Percentiles rank a stretch among this genome's conserved stretches.
Conservation (phyloP, 768 basidiomycete species). For the Boletus eberwhitei region DNA sequence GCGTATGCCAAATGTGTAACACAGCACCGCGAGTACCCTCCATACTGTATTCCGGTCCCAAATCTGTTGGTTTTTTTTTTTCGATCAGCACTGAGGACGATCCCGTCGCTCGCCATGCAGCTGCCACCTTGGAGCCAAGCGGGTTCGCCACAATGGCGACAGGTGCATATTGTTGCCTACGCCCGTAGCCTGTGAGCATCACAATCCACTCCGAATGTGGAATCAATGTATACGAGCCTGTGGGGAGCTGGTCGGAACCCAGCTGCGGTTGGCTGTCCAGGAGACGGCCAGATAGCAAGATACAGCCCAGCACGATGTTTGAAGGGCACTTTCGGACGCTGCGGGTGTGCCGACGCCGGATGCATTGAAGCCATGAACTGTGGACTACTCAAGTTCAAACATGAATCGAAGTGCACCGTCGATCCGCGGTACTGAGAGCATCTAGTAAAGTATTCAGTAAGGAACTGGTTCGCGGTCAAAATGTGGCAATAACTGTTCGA, state of each 20-base stretch:
- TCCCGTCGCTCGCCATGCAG: too few relatives aligned
- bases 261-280: conserved; percentile 52
- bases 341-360: conserved; percentile 49
- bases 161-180: conserved; percentile 38
- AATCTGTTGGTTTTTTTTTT: too few relatives aligned
- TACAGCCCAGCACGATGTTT: conserved; percentile 66
- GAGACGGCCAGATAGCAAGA: conserved; percentile 52
- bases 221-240: conserved; percentile 11
- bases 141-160: conserved; percentile 80
- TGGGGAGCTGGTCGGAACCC: conserved; percentile 60
- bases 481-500: background rate
- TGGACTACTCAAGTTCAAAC: conserved; percentile 81
- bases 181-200: background rate
- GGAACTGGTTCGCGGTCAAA: background rate
- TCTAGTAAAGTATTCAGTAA: conserved; percentile 35
- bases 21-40: too few relatives aligned
- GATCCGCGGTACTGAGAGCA: conserved; percentile 93
- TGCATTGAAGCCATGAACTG: conserved; percentile 82
- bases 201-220: background rate
- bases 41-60: too few relatives aligned
- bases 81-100: too few relatives aligned
- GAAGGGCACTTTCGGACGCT: conserved; percentile 51
- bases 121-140: too few relatives aligned
- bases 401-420: conserved; percentile 80
- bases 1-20: too few relatives aligned